Evolutionary conservation across 345 rosid genomes (phyloP).

Genomic region (Adansonia digitata): DNA sequence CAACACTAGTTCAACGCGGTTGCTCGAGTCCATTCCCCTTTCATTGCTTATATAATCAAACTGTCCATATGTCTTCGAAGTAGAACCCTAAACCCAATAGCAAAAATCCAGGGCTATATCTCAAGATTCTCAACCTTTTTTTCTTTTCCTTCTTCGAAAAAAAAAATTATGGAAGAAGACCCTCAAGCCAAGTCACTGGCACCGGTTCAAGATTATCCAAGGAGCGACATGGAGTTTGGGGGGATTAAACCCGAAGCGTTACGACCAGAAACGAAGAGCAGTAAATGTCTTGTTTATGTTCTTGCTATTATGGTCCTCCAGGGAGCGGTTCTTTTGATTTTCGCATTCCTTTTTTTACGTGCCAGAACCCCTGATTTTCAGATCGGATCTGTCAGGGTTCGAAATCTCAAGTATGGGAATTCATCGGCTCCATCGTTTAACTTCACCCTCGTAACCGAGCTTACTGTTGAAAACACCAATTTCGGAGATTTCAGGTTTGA

Average conservation of each 20-base stretch:
- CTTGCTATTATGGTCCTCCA: slow-evolving; percentile 24
- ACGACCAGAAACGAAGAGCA: neutral
- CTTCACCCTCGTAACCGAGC: slow-evolving; percentile 19
- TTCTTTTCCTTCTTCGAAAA: neutral
- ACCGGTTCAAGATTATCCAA: neutral
- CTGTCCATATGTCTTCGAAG: neutral
- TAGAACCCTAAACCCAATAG: neutral
- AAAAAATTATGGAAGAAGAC: slow-evolving; percentile 17
- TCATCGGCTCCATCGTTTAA: slow-evolving; percentile 24
- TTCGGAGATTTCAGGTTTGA: slow-evolving; percentile 35
- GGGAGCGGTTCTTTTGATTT: slow-evolving; percentile 12
- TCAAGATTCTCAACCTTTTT: neutral
- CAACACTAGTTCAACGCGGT: slow-evolving; percentile 2
- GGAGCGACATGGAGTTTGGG: slow-evolving; percentile 29
- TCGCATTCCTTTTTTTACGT: slow-evolving; percentile 23
- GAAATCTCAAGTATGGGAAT: slow-evolving; percentile 22
- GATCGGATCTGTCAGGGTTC: slow-evolving; percentile 16
- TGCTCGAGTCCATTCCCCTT: neutral
- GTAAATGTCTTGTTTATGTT: slow-evolving; percentile 36
- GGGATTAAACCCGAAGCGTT: neutral
- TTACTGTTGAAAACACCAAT: slow-evolving; percentile 33
- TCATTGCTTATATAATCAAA: neutral
- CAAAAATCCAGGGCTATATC: neutral
- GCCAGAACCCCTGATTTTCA: slow-evolving; percentile 25
- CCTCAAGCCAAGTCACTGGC: slow-evolving; percentile 16